Evolutionary conservation across 1,284 basidiomycete species (phyloP).

Genomic region (Pulveroboletus sp.): DNA sequence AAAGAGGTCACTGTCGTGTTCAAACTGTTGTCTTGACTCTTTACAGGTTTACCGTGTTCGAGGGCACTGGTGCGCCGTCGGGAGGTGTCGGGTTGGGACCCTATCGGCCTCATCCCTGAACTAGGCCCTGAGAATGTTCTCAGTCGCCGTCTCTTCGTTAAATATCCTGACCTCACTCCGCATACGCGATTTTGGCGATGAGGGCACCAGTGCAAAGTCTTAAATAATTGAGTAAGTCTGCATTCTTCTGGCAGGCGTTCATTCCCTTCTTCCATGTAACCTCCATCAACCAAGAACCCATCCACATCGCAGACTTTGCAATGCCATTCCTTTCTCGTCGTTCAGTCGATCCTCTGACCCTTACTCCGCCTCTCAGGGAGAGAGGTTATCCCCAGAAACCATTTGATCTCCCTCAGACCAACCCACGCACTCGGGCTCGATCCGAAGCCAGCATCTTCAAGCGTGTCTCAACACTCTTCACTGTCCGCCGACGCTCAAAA

Average conservation of each 20-base stretch:
- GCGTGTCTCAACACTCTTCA: slow-evolving; percentile 33
- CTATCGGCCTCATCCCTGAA: slow-evolving; percentile 25
- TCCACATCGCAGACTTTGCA: neutral
- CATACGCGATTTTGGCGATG: slow-evolving; percentile 25
- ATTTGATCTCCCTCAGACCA: slow-evolving; percentile 9
- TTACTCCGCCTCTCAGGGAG: slow-evolving; percentile 5
- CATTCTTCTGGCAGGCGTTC: neutral
- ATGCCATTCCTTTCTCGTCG: slow-evolving; percentile 37
- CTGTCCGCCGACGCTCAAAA: slow-evolving; percentile 29
- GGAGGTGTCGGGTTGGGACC: slow-evolving; percentile 1
- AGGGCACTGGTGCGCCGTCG: neutral
- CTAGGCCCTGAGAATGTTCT: slow-evolving; percentile 6
- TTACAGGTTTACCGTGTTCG: neutral
- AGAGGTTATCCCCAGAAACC: slow-evolving; percentile 1
- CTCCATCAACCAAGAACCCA: neutral
- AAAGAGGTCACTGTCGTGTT: neutral
- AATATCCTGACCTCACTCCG: slow-evolving; percentile 10
- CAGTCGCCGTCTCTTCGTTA: neutral
- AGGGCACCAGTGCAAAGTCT: slow-evolving; percentile 12
- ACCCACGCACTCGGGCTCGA: slow-evolving; percentile 24
- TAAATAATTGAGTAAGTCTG: slow-evolving; percentile 28
- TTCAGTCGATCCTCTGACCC: slow-evolving; percentile 26
- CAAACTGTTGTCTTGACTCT: neutral
- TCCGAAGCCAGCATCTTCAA: slow-evolving; percentile 32
- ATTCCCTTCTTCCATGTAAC: slow-evolving; percentile 16